Conservation (phyloP, 306 rosid species). For the Bauhinia variegata region DNA sequence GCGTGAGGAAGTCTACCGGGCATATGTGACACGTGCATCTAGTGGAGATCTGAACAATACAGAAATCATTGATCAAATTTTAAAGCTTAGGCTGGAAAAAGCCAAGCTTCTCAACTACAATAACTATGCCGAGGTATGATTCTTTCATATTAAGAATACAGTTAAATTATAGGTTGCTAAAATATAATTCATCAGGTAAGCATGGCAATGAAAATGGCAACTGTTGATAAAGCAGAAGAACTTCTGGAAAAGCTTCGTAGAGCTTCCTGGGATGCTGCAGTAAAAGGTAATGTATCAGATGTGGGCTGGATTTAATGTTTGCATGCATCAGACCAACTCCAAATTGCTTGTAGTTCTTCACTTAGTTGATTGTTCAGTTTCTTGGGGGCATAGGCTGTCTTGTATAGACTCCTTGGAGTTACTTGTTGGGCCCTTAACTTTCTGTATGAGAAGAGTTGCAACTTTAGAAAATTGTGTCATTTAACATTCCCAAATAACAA, state of each 20-base stretch:
- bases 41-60: constrained; percentile 89
- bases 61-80: constrained; percentile 68
- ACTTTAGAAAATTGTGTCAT: background rate
- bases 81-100: constrained; percentile 93
- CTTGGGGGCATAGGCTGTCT: background rate
- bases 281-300: constrained; percentile 62
- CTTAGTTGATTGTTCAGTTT: constrained; percentile 16
- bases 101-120: constrained; percentile 87
- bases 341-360: constrained; percentile 11
- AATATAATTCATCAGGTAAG: constrained; percentile 69
- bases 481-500: background rate
- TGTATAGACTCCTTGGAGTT: constrained; percentile 19
- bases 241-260: constrained; percentile 90
- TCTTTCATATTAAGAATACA: constrained; percentile 2
- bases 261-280: constrained; percentile 94
- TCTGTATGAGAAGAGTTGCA: background rate
- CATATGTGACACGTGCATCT: constrained; percentile 79
- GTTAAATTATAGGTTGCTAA: constrained; percentile 40
- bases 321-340: constrained; percentile 20
- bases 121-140: constrained; percentile 93
- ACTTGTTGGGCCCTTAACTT: background rate
- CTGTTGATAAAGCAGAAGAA: constrained; percentile 87
- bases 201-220: constrained; percentile 99
- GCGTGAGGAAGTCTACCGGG: constrained; percentile 88
- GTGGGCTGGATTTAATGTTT: constrained; percentile 25